These are phyloP conservation scores for Echeveria elegans DNA, from an alignment of 164 flowering plant genomes.

Conservation along the genomic window DNA sequence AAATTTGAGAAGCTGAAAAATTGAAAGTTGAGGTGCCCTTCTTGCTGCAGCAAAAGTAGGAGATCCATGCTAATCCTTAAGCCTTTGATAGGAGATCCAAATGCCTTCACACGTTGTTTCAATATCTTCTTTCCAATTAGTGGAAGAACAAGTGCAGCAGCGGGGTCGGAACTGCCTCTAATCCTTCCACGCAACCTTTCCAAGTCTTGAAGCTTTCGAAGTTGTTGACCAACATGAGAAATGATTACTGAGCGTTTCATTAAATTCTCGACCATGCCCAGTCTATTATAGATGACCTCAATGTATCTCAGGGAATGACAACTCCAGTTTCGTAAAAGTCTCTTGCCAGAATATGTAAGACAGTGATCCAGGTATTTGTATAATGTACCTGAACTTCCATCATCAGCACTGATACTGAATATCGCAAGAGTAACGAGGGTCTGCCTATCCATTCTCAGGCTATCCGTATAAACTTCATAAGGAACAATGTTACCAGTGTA, in stretches of 20 bases:
- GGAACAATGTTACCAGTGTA: slow-evolving; percentile 66
- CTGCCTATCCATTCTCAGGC: slow-evolving; percentile 92
- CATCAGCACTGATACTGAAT: slow-evolving; percentile 75
- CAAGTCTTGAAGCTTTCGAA: slow-evolving; percentile 78
- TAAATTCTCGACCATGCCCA: slow-evolving; percentile 62
- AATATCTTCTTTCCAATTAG: slow-evolving; percentile 55
- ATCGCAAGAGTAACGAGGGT: slow-evolving; percentile 87
- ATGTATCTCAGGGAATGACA: slow-evolving; percentile 84
- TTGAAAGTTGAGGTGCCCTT: slow-evolving; percentile 22
- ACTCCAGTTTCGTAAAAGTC: slow-evolving; percentile 83
- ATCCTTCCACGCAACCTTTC: slow-evolving; percentile 83
- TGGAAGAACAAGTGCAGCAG: slow-evolving; percentile 53
- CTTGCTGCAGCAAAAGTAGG: slow-evolving; percentile 40
- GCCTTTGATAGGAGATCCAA: slow-evolving; percentile 82
- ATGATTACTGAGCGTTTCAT: slow-evolving; percentile 41
- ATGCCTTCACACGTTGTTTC: slow-evolving; percentile 71
- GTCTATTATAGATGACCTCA: slow-evolving; percentile 60
- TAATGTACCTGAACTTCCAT: slow-evolving; percentile 77
- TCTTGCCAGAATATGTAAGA: slow-evolving; percentile 71
- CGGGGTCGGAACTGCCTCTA: slow-evolving; percentile 56
- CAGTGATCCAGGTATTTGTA: slow-evolving; percentile 77
- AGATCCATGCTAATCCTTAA: slow-evolving; percentile 55
- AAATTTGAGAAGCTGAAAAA: slow-evolving; percentile 39
- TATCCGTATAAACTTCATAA: slow-evolving; percentile 66
- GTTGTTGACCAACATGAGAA: slow-evolving; percentile 41